Percentiles rank a stretch among this genome's conserved stretches.
These are phyloP conservation scores for Nemania bipapillata DNA, from an alignment of 2,329 filamentous ascomycete species.

Conservation along the genomic window DNA sequence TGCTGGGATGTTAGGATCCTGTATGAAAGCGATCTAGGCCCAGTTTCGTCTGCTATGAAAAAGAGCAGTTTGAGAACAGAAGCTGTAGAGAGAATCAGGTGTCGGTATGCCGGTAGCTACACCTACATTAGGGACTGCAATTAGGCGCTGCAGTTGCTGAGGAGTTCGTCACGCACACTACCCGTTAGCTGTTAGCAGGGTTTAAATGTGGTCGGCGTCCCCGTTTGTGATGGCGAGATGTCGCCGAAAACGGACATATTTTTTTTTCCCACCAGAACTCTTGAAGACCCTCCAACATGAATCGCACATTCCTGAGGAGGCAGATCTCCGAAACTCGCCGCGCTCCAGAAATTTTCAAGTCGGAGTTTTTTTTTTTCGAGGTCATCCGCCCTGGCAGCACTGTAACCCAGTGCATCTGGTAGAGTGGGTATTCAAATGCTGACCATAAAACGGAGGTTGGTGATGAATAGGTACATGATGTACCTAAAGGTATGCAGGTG, in stretches of 20 bases:
- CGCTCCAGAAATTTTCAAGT: neutral
- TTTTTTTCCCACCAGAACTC: neutral
- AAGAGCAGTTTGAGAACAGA: neutral
- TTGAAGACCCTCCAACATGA: constrained; percentile 21
- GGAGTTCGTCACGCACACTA: constrained; percentile 16
- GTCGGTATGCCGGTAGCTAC: neutral
- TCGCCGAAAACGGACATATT: constrained; percentile 34
- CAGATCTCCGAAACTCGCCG: constrained; percentile 27
- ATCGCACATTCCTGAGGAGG: constrained; percentile 19
- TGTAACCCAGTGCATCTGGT: neutral
- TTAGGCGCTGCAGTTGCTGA: neutral
- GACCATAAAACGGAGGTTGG: neutral
- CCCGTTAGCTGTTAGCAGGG: constrained; percentile 3
- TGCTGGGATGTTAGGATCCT: neutral
- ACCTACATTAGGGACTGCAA: no score
- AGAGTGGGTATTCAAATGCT: constrained; percentile 6
- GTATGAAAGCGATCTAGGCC: constrained; percentile 6
- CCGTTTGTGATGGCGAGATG: constrained; percentile 7
- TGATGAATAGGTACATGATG: neutral
- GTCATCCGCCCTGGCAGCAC: constrained; percentile 18
- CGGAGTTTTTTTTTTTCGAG: constrained; percentile 7
- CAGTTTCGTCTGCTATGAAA: neutral
- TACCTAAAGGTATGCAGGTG: neutral
- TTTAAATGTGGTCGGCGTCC: constrained; percentile 13
- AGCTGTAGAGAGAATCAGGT: neutral